Percentiles rank a stretch among this genome's conserved stretches.
phyloP scores from a whole-genome alignment of 129 eudicot genomes.

The Flaveria brownii region DNA sequence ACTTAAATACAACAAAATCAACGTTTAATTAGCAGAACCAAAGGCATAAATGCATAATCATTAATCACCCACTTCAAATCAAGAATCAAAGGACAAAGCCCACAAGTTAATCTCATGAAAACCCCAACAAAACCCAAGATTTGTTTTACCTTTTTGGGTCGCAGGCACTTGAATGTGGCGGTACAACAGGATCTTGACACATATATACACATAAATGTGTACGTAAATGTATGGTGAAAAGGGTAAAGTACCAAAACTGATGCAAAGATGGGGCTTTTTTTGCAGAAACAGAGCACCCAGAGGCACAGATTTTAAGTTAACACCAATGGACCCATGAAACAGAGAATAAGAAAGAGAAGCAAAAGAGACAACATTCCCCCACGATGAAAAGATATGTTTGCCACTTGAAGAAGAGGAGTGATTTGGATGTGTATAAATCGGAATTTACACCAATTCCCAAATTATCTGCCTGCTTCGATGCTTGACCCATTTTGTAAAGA shows the following conservation, averaged over 20 bases:
- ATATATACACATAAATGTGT: background rate
- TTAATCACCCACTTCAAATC: conserved; percentile 33
- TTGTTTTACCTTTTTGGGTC: conserved; percentile 23
- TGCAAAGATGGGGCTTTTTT: conserved; percentile 3
- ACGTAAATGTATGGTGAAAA: conserved; percentile 2
- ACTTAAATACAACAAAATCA: too few species aligned
- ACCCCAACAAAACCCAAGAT: conserved; percentile 42
- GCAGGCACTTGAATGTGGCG: conserved; percentile 41
- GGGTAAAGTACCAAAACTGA: conserved; percentile 33
- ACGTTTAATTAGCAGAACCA: too few species aligned
- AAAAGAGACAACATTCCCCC: conserved; percentile 30
- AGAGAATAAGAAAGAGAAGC: background rate
- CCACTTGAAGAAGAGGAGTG: conserved; percentile 33
- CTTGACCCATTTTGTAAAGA: conserved; percentile 41
- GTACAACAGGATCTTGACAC: conserved; percentile 13
- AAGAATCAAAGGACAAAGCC: conserved; percentile 45
- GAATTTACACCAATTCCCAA: conserved; percentile 25
- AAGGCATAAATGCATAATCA: background rate
- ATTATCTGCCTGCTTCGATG: conserved; percentile 35
- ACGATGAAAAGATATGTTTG: conserved; percentile 31
- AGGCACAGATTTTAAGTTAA: conserved; percentile 39
- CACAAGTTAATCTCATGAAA: conserved; percentile 16
- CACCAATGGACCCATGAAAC: conserved; percentile 37
- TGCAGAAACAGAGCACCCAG: conserved; percentile 33
- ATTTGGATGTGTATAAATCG: conserved; percentile 27